phyloP scores from a whole-genome alignment of 2,329 filamentous ascomycete species.

The Colletotrichum sansevieriae region DNA sequence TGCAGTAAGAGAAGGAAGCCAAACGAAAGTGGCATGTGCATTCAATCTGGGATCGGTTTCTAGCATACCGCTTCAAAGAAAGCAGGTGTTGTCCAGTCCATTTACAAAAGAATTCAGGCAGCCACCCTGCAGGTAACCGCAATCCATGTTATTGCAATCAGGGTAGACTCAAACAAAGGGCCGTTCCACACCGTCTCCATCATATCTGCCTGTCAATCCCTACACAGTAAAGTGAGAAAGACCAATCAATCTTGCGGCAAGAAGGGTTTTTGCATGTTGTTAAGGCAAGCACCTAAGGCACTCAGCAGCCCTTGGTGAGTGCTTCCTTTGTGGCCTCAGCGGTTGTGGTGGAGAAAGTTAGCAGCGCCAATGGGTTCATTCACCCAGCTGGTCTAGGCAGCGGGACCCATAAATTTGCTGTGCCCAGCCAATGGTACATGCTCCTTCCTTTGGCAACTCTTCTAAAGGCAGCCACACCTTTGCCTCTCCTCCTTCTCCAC shows the following conservation, averaged over 20 bases:
- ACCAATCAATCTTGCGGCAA: not conserved
- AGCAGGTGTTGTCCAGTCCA: not conserved
- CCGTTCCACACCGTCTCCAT: no score
- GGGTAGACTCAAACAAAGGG: no score
- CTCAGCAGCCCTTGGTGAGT: no score
- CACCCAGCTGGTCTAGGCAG: slow-evolving; percentile 28
- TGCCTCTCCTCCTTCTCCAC: not conserved
- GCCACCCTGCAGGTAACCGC: no score
- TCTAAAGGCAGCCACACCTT: not conserved
- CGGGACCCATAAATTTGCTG: not conserved
- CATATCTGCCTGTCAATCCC: slow-evolving; percentile 1
- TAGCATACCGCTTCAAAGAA: not conserved
- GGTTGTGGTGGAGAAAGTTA: slow-evolving; percentile 3
- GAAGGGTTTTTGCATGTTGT: no score
- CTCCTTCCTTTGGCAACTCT: slow-evolving; percentile 24
- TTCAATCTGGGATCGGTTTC: not conserved
- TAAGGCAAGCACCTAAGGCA: no score
- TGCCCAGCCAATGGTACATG: slow-evolving; percentile 11
- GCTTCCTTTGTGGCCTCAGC: slow-evolving; percentile 14
- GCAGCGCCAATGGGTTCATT: not conserved
- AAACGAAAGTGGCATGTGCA: no score
- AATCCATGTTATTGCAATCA: no score
- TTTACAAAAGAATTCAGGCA: not conserved
- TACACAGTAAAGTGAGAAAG: not conserved
- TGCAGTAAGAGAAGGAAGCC: no score